Conservation (phyloP, 768 basidiomycete genomes). For the Mycena latifolia region DNA sequence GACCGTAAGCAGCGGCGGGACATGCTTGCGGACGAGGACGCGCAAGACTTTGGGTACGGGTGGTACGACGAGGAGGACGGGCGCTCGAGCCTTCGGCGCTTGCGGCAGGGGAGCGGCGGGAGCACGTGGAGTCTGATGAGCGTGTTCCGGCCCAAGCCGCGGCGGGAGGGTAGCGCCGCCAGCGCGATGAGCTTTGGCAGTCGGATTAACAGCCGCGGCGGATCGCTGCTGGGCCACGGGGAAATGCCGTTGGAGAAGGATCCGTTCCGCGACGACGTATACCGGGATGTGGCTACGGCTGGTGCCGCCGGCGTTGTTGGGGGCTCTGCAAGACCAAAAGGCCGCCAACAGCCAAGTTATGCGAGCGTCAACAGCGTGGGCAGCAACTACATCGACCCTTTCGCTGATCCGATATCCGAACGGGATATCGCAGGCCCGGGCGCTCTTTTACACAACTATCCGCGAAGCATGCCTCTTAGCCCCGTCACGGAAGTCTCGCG, state of each 20-base stretch:
- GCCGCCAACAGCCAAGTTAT: conserved; percentile 51
- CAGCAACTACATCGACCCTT: conserved; percentile 63
- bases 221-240: conserved; percentile 28
- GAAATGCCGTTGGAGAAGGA: conserved; percentile 40
- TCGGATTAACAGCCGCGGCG: conserved; percentile 18
- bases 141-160: conserved; percentile 50
- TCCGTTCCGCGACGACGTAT: conserved; percentile 28
- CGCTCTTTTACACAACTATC: conserved; percentile 31
- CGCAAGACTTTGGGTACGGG: conserved; percentile 57
- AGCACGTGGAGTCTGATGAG: conserved; percentile 68
- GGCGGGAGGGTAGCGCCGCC: conserved; percentile 29
- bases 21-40: conserved; percentile 86
- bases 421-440: conserved; percentile 41
- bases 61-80: conserved; percentile 41
- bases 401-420: conserved; percentile 56
- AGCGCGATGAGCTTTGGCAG: conserved; percentile 40
- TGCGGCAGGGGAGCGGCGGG: conserved; percentile 56
- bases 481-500: conserved; percentile 49
- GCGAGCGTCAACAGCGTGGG: conserved; percentile 46
- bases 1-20: conserved; percentile 62
- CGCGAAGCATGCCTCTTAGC: conserved; percentile 41
- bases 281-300: conserved; percentile 39
- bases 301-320: conserved; percentile 30
- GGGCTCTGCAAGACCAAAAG: conserved; percentile 38
- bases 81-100: conserved; percentile 48